Base-by-base conservation (phyloP, 192 early-diverging fungal species). In the Rhizophagus clarus region DNA sequence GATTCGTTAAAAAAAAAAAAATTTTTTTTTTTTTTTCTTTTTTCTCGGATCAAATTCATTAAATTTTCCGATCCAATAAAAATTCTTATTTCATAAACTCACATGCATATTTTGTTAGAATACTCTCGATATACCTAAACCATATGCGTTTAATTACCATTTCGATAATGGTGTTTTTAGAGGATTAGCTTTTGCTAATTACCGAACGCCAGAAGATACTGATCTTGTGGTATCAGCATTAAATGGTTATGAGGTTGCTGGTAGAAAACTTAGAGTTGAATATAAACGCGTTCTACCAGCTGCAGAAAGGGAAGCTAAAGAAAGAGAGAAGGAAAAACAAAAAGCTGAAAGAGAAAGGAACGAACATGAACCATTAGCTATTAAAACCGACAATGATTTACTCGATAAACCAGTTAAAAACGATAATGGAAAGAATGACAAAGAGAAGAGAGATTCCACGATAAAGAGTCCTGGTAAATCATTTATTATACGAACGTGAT, bases 131-230 rank as follows among this genome's bases (percentile, higher is more conserved):
- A 90, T 93, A 72, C 93, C 93, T 31, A 84, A 88, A 78, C 92
- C 93, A 17, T 93, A 93, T 83, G 93, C 93, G 28, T 92, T 95
- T 84, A 95, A 95, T 83, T 95, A 95, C 79, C 93, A 95, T 79
- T 95, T 92, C 82, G 93, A 95, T 81, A 91, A 91, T 72, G 89
- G 92, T 47, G 86, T 93, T 61, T 95, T 95, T 87, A 90, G 93
- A 79, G 93, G 93, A 9, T 82, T 95, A 74, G 92, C 92, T 6
- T 95, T 95, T 88, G 93, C 93, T 37, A 95, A 95, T 82, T 95
- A 93, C 74, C 87, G 92, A 31, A 92, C 91, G 0, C 89, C 92
- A 26, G 90, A 95, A 80, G 93, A 95, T 83, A 90, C 93, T 0
- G 92, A 91, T 70, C 77, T 89, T 40, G 92, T 93, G 15, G 88